These are phyloP conservation scores for Strombidium stylifer DNA, from an alignment of 73 alveolate species.

Conservation along the genomic window DNA sequence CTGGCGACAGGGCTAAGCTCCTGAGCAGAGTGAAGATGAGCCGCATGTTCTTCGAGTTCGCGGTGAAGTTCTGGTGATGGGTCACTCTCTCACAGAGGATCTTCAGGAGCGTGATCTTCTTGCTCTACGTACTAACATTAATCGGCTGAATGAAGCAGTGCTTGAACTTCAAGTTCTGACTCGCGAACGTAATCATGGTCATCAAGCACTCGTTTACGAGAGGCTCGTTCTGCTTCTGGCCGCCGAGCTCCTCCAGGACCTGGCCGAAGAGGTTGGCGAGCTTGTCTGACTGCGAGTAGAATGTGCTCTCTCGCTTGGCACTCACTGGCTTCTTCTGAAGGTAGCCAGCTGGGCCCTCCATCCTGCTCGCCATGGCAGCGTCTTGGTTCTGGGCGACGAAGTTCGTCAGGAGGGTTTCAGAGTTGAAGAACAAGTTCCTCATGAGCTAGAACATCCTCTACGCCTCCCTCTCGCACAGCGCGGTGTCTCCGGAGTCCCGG, in stretches of 20 bases:
- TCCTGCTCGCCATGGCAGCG: not conserved
- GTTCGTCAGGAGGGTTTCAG: not conserved
- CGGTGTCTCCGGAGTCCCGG: constrained; percentile 1
- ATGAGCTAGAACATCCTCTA: constrained; percentile 29
- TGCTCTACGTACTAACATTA: not conserved
- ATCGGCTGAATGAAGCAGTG: constrained; percentile 15
- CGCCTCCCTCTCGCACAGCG: constrained; percentile 37
- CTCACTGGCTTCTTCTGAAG: not conserved
- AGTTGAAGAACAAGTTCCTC: constrained; percentile 24
- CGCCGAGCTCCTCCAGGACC: constrained; percentile 30
- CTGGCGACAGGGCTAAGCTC: constrained; percentile 31
- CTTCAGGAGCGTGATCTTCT: constrained; percentile 24
- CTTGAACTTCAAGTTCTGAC: constrained; percentile 36
- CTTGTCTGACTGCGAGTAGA: not conserved
- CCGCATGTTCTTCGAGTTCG: not conserved
- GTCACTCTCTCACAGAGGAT: constrained; percentile 4
- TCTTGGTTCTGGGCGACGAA: not conserved
- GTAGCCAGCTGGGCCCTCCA: not conserved
- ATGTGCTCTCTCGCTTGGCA: not conserved
- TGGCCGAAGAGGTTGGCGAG: not conserved
- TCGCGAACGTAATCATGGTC: constrained; percentile 26
- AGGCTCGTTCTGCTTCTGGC: not conserved
- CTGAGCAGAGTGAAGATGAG: constrained; percentile 8
- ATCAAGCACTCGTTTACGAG: not conserved
- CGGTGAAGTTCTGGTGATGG: not conserved